A percentile compares a stretch with the other conserved stretches of the same genome.
Evolutionary conservation across 768 basidiomycete genomes (phyloP).

Genomic region (Leccinum variicolor): DNA sequence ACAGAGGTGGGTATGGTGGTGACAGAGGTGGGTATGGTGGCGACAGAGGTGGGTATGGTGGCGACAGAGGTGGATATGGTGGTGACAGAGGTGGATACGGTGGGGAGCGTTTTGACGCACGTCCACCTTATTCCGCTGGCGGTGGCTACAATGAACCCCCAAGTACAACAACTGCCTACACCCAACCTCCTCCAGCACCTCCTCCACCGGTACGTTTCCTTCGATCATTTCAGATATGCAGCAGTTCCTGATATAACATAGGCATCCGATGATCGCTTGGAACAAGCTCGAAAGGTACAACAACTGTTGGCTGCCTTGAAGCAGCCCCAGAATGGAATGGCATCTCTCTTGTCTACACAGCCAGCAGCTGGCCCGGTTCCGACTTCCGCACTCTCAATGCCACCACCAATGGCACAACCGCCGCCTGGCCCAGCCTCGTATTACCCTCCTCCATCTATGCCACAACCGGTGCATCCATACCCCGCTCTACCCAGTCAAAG

Average conservation of each 20-base stretch:
- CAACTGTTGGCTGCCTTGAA: constrained; percentile 80
- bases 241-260: constrained; percentile 2
- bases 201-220: constrained; percentile 30
- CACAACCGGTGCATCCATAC: constrained; percentile 25
- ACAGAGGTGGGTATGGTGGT: constrained; percentile 41
- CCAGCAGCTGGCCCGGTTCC: constrained; percentile 36
- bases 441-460: constrained; percentile 40
- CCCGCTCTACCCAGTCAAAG: constrained; percentile 16
- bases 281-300: constrained; percentile 85
- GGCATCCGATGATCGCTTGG: constrained; percentile 68
- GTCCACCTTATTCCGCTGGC: constrained; percentile 32
- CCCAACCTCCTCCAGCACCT: constrained; percentile 20
- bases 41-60: constrained; percentile 41
- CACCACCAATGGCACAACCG: constrained; percentile 31
- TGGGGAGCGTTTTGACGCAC: constrained; percentile 42
- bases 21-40: constrained; percentile 36
- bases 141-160: constrained; percentile 26
- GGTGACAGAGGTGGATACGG: constrained; percentile 41
- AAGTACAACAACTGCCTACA: constrained; percentile 20
- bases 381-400: constrained; percentile 34
- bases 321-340: constrained; percentile 48
- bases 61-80: constrained; percentile 41
- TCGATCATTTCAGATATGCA: neutral
- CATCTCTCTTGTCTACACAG: constrained; percentile 15
- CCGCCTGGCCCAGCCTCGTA: constrained; percentile 35